phyloP scores from a whole-genome alignment of 2,329 filamentous ascomycete species.

The Penicillium crustosum region DNA sequence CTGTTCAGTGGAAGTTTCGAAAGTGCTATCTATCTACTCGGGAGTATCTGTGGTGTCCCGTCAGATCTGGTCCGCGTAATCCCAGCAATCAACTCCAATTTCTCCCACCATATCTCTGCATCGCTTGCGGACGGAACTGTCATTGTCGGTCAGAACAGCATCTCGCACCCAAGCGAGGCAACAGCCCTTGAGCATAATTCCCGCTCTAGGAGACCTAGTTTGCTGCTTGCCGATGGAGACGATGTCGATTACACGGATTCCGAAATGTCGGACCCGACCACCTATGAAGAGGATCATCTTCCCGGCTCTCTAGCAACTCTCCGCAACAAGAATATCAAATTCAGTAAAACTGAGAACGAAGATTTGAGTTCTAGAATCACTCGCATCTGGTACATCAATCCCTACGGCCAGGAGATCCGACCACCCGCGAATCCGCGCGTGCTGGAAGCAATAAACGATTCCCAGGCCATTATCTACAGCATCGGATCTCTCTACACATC shows the following conservation, averaged over 20 bases:
- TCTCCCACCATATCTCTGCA: slow-evolving; percentile 90
- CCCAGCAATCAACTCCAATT: slow-evolving; percentile 91
- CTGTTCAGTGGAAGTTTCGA: slow-evolving; percentile 93
- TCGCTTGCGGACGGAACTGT: slow-evolving; percentile 71
- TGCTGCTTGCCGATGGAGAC: slow-evolving; percentile 37
- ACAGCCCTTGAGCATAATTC: slow-evolving; percentile 49
- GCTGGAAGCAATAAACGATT: slow-evolving; percentile 62
- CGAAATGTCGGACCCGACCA: slow-evolving; percentile 35
- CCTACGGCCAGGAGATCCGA: slow-evolving; percentile 93
- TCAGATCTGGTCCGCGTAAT: slow-evolving; percentile 70
- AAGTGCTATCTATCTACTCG: slow-evolving; percentile 84
- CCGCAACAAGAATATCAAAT: slow-evolving; percentile 75
- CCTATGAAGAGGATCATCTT: slow-evolving; percentile 48
- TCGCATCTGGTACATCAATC: slow-evolving; percentile 95
- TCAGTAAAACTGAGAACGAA: slow-evolving; percentile 77
- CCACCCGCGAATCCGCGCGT: slow-evolving; percentile 81
- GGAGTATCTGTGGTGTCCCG: slow-evolving; percentile 81
- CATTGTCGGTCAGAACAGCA: slow-evolving; percentile 90
- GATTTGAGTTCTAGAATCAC: slow-evolving; percentile 76
- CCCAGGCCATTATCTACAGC: slow-evolving; percentile 77
- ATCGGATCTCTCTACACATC: slow-evolving; percentile 94
- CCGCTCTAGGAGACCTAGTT: slow-evolving; percentile 34
- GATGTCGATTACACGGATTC: slow-evolving; percentile 35
- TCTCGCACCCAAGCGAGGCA: slow-evolving; percentile 75
- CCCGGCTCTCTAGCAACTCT: slow-evolving; percentile 73